Base-by-base conservation (phyloP, 2,329 filamentous ascomycete genomes). In the Leptographium galeiforme region DNA sequence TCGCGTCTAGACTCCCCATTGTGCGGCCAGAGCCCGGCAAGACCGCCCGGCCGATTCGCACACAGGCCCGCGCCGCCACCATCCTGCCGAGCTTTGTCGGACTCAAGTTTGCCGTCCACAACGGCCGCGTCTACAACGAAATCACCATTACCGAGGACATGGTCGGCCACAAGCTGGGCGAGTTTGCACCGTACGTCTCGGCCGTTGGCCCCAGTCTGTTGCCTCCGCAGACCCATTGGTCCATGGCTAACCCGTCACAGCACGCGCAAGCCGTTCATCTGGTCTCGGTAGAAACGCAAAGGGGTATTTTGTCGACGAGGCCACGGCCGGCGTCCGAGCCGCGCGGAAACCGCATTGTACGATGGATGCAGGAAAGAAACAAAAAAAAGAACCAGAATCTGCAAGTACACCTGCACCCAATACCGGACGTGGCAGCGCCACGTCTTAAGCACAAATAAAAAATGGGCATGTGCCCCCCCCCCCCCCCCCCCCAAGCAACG, bases 11-110 rank as follows among this genome's bases (percentile, higher is more conserved):
- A 53, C 75, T 81, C 56, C 86, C 77, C n/a, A 85, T 89, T 61
- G 72, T 79, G 63, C 71, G 72, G 63, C 76, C 69, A 40, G 77
- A 74, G 62, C 67, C 76, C 7, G 84, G 83, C 62, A 75, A 87
- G 61, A 77, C 76, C 58, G 73, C 78, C 5, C 79, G 78, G 41
- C 85, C 88, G 13, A 90, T 96, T 67, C 83, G 81, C 64, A 96
- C 90, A 16, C 87, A 91, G 67, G 89, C 89, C 40, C 87, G 90
- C 59, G 79, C 85, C 54, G 90, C 90, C 36, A 95, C 89, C 7
- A 93, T 96, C 62, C 77, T 95, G 54, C 90, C 90, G 58, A 94
- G 87, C 69, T 95, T 95, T 66, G 88, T 96, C 52, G 89, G 89
- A 14, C 73, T 95, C 62, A 84, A 82, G 66, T 96, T 96, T 68